Percentiles rank a stretch among this genome's conserved stretches.
Conservation (phyloP, 1,284 basidiomycete genomes). For the Ganoderma leucocontextum region DNA sequence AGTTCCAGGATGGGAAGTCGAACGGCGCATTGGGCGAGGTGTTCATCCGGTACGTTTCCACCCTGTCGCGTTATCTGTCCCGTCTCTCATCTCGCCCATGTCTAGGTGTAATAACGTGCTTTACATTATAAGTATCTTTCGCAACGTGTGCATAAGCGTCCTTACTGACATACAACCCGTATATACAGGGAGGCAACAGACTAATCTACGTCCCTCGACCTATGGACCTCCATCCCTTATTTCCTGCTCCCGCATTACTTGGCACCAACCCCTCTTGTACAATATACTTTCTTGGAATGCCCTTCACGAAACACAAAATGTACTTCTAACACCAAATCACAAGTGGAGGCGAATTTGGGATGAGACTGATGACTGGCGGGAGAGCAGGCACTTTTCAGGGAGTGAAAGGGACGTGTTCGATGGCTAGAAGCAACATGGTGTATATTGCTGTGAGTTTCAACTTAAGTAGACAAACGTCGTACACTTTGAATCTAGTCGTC, state of each 20-base stretch:
- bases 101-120: slow-evolving; percentile 88
- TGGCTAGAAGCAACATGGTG: not conserved
- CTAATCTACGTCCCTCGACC: slow-evolving; percentile 29
- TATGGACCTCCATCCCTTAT: not conserved
- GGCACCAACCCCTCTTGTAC: slow-evolving; percentile 15
- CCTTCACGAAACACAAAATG: slow-evolving; percentile 16
- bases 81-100: not conserved
- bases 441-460: not conserved
- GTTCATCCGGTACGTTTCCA: slow-evolving; percentile 84
- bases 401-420: not conserved
- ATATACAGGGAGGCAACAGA: slow-evolving; percentile 76
- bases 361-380: not conserved
- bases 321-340: slow-evolving; percentile 12
- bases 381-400: not conserved
- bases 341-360: not conserved
- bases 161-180: slow-evolving; percentile 33
- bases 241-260: slow-evolving; percentile 8
- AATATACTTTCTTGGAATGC: slow-evolving; percentile 9
- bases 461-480: not conserved
- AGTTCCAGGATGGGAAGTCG: slow-evolving; percentile 96
- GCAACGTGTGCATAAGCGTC: not conserved
- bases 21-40: slow-evolving; percentile 98
- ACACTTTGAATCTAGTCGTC: not conserved
- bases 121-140: slow-evolving; percentile 82
- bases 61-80: not conserved